Conservation (phyloP, 345 rosid species). For the Kandelia obovata region DNA sequence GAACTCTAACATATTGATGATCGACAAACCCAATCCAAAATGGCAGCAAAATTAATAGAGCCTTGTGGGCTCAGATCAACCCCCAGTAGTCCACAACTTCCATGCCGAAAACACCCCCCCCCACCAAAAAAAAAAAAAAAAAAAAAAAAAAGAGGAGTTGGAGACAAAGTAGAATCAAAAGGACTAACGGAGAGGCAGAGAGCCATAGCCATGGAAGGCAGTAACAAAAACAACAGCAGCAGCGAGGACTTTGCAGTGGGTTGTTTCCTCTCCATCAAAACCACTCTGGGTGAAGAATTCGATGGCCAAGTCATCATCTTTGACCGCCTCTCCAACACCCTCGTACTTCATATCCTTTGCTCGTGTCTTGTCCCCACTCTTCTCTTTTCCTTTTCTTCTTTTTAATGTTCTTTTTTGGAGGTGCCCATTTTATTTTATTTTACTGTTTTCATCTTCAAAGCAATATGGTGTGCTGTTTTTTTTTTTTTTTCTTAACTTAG, state of each 20-base stretch:
- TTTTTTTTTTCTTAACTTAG: conserved; percentile 35
- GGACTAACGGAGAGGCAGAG: neutral
- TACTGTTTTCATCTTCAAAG: too few species aligned
- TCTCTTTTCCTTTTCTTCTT: neutral
- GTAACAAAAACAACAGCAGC: conserved; percentile 18
- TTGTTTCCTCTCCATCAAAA: conserved; percentile 74
- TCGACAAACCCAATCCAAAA: too few species aligned
- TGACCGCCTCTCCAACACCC: conserved; percentile 87
- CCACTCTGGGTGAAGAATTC: conserved; percentile 86
- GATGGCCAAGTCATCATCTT: conserved; percentile 82
- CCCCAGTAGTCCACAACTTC: neutral
- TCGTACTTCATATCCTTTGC: conserved; percentile 89
- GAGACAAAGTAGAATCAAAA: neutral
- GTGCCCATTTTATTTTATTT: neutral
- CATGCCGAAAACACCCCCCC: neutral
- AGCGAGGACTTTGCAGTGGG: conserved; percentile 78
- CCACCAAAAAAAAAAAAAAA: neutral
- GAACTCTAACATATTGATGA: too few species aligned
- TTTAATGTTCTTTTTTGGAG: neutral
- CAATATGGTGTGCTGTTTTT: neutral
- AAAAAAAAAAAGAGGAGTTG: neutral
- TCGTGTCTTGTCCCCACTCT: neutral
- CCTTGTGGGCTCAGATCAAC: too few species aligned
- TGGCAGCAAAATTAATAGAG: too few species aligned
- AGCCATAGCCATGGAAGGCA: conserved; percentile 22